Base-by-base conservation (phyloP, 192 early-diverging fungal genomes). In the Backusella tarrabulga region DNA sequence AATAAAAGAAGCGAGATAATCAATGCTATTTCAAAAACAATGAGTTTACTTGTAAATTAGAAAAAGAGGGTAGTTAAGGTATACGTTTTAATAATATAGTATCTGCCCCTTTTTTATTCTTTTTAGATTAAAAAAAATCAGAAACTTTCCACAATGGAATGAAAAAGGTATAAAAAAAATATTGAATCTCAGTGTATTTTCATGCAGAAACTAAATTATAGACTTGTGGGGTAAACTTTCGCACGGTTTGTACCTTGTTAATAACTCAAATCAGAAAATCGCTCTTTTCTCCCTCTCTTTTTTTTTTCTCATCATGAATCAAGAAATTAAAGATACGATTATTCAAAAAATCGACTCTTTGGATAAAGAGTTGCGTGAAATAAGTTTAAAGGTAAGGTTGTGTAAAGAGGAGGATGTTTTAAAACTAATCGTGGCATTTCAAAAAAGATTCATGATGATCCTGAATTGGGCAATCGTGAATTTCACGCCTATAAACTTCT, bases 401-500 rank as follows among this genome's bases (percentile, higher is more conserved):
- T 34, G 85, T 32, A 32, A 32, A 32, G 32, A 32, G 32, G 32
- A 32, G 32, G 1, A 32, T 32, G 32, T 3, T 3, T 3, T 32
- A 32, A 32, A 32, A 32, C 32, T 32, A 32, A 32, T 32, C 2
- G 32, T 32, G 32, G 32, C 32, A 32, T 32, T 32, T 32, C 32
- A 32, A 32, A 32, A 32, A 32, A 32, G 83, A 85, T 92, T 68
- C 89, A 91, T 71, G 85, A 84, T 42, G 76, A 91, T 78, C 89
- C 90, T 14, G 90, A 92, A 76, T 63, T 89, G 26, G 85, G 82
- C 6, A 68, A 86, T 38, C 35, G 90, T 67, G 92, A 93, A 75
- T 72, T 77, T 67, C 77, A 83, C 26, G 94, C 95, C 5, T 88
- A 91, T 77, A 77, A 85, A 2, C 41, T 91, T 15, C 83, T 96